A percentile compares a stretch with the other conserved stretches of the same genome.
Conservation (phyloP, 345 rosid species). For the Murraya paniculata region DNA sequence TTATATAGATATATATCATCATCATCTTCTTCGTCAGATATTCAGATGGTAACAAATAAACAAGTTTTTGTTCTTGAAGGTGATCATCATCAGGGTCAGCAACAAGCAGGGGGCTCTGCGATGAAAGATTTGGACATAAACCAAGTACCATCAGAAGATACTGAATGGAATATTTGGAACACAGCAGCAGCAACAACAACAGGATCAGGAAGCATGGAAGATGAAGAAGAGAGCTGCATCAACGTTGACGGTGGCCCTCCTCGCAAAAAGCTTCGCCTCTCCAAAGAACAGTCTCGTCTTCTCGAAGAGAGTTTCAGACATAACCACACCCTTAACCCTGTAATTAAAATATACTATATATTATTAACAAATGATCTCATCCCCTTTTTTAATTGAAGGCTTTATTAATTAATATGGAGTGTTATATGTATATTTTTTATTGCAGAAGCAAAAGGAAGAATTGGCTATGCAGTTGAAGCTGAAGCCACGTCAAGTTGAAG, state of each 20-base stretch:
- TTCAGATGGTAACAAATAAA: too few relatives aligned
- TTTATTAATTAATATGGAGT: too few relatives aligned
- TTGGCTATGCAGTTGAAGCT: slow-evolving; percentile 79
- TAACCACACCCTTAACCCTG: slow-evolving; percentile 84
- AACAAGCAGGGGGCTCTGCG: slow-evolving; percentile 15
- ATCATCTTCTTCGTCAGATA: too few relatives aligned
- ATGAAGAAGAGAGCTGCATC: slow-evolving; percentile 44
- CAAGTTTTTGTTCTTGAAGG: too few relatives aligned
- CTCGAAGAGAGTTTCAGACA: slow-evolving; percentile 96
- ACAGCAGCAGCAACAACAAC: slow-evolving; percentile 8
- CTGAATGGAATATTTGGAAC: slow-evolving; percentile 42
- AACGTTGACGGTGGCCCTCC: slow-evolving; percentile 48
- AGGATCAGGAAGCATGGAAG: slow-evolving; percentile 32
- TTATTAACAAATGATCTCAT: neutral
- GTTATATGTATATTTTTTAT: neutral
- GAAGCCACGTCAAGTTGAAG: slow-evolving; percentile 90
- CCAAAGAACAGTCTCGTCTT: slow-evolving; percentile 90
- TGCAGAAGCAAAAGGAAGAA: slow-evolving; percentile 90
- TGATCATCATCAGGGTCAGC: too few relatives aligned
- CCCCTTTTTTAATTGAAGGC: neutral
- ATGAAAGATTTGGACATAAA: slow-evolving; percentile 71
- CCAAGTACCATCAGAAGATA: slow-evolving; percentile 45
- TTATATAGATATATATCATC: too few relatives aligned
- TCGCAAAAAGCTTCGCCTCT: slow-evolving; percentile 83
- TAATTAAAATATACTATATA: slow-evolving; percentile 7